phyloP scores from a whole-genome alignment of 2,329 filamentous ascomycete species.

The Rhynchosporium secalis region DNA sequence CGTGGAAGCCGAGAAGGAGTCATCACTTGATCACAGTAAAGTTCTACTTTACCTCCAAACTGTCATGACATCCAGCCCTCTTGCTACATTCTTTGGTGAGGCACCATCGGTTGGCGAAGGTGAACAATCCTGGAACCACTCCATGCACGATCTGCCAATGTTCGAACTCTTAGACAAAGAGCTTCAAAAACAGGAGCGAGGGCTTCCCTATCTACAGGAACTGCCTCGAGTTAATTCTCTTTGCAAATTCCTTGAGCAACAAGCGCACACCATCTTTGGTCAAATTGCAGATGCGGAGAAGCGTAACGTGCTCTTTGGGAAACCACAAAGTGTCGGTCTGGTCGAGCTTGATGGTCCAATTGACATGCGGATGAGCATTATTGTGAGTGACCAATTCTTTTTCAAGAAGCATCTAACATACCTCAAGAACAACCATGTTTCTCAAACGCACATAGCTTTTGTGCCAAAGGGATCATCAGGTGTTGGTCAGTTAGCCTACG shows the following conservation, averaged over 20 bases:
- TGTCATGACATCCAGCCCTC: conserved; percentile 64
- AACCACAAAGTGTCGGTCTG: conserved; percentile 40
- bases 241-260: conserved; percentile 56
- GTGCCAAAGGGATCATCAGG: conserved; percentile 29
- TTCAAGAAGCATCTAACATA: conserved; percentile 2
- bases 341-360: conserved; percentile 25
- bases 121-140: conserved; percentile 47
- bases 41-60: conserved; percentile 77
- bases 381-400: conserved; percentile 24
- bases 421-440: conserved; percentile 25
- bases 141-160: conserved; percentile 48
- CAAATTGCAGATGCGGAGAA: conserved; percentile 70
- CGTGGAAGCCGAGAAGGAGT: conserved; percentile 77
- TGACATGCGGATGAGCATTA: conserved; percentile 34
- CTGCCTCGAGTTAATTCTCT: conserved; percentile 65
- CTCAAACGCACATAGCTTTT: conserved; percentile 31
- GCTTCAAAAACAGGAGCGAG: conserved; percentile 35
- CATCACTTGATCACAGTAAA: conserved; percentile 69
- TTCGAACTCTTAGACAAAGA: conserved; percentile 48
- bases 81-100: conserved; percentile 60
- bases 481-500: conserved; percentile 28
- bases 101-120: conserved; percentile 51
- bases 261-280: conserved; percentile 62
- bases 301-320: conserved; percentile 67
- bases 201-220: conserved; percentile 46